These are phyloP conservation scores for Fusarium paranaense DNA, from an alignment of 2,329 filamentous ascomycete species.

Conservation along the genomic window DNA sequence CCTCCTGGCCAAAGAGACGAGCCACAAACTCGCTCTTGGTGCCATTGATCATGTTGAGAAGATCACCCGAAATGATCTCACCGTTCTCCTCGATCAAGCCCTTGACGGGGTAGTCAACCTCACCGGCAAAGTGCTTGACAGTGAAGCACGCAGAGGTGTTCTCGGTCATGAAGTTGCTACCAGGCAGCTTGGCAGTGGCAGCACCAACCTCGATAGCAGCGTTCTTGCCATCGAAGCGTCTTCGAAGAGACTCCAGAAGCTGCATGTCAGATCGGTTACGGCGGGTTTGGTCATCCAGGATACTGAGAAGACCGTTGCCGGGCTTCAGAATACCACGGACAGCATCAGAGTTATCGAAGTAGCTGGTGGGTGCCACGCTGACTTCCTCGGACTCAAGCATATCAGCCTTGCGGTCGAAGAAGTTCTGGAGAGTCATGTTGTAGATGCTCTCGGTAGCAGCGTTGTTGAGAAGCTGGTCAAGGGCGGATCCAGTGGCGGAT, in stretches of 20 bases:
- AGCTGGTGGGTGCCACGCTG: slow-evolving; percentile 88
- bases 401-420: slow-evolving; percentile 95
- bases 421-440: slow-evolving; percentile 92
- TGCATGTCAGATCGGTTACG: slow-evolving; percentile 90
- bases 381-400: slow-evolving; percentile 96
- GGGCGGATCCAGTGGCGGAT: slow-evolving; percentile 81
- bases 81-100: slow-evolving; percentile 95
- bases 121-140: slow-evolving; percentile 94
- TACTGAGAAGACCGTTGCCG: slow-evolving; percentile 92
- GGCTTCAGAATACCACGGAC: slow-evolving; percentile 92
- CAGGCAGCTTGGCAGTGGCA: slow-evolving; percentile 80
- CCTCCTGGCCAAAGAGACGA: slow-evolving; percentile 95
- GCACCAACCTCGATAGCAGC: slow-evolving; percentile 85
- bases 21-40: slow-evolving; percentile 91
- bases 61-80: slow-evolving; percentile 93
- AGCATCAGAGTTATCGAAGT: slow-evolving; percentile 97
- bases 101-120: slow-evolving; percentile 92
- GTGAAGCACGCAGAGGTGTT: slow-evolving; percentile 86
- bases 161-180: slow-evolving; percentile 89
- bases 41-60: slow-evolving; percentile 92
- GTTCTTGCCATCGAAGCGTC: slow-evolving; percentile 95
- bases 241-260: slow-evolving; percentile 88
- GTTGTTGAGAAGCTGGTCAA: slow-evolving; percentile 96
- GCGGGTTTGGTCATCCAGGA: slow-evolving; percentile 94
- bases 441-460: slow-evolving; percentile 92